Evolutionary conservation across 1,139 yeast genomes (phyloP).

Genomic region (Scheffersomyces insectosa): DNA sequence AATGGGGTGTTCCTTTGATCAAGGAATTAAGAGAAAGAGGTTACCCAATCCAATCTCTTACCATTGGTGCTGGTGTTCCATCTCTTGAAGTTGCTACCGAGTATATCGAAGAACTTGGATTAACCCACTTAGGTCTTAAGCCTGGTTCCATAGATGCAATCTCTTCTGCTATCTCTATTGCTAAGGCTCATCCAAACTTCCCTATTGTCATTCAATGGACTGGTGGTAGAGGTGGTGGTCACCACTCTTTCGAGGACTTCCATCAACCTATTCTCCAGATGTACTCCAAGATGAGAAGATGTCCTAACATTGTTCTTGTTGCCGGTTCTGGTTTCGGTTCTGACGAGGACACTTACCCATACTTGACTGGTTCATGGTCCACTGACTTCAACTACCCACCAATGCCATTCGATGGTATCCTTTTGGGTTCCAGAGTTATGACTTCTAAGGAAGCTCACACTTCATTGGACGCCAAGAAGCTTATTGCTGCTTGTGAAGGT

Average conservation of each 20-base stretch:
- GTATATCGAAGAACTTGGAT: conserved; percentile 87
- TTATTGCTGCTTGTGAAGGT: conserved; percentile 90
- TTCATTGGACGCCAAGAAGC: conserved; percentile 88
- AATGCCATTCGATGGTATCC: conserved; percentile 98
- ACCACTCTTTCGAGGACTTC: conserved; percentile 98
- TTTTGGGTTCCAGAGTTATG: conserved; percentile 97
- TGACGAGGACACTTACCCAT: conserved; percentile 94
- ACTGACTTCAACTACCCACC: conserved; percentile 83
- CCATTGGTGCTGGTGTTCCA: conserved; percentile 99
- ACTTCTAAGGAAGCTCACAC: conserved; percentile 95
- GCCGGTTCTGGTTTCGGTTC: conserved; percentile 99
- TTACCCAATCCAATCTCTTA: conserved; percentile 91
- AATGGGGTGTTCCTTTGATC: conserved; percentile 98
- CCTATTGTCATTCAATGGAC: conserved; percentile 99
- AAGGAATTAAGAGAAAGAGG: conserved; percentile 86
- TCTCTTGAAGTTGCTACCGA: conserved; percentile 96
- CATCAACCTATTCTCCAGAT: conserved; percentile 95
- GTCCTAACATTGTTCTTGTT: conserved; percentile 80
- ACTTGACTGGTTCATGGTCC: conserved; percentile 97
- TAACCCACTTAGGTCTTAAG: conserved; percentile 92
- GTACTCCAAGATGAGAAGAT: conserved; percentile 93
- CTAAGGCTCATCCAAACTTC: conserved; percentile 93
- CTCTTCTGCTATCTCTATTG: conserved; percentile 81
- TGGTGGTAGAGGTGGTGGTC: conserved; percentile 99
- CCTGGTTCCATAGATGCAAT: conserved; percentile 98